A percentile compares a stretch with the other conserved stretches of the same genome.
Conservation (phyloP, 2,329 filamentous ascomycete species). For the Talaromyces sp. region DNA sequence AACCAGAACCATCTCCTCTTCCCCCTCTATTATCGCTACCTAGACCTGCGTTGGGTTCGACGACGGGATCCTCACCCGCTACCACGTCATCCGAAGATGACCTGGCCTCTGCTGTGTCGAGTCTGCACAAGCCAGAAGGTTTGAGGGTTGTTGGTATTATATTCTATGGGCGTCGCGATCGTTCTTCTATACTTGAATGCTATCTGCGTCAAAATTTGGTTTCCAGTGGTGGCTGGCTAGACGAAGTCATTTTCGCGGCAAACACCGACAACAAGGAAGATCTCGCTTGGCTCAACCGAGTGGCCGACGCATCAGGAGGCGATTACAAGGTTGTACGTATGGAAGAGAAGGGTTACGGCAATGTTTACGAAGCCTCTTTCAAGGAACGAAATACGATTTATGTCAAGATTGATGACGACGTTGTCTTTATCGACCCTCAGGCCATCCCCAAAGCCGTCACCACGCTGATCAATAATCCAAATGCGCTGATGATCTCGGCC, state of each 20-base stretch:
- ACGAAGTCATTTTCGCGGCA: conserved; percentile 17
- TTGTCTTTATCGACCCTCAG: conserved; percentile 15
- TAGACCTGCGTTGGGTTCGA: not conserved
- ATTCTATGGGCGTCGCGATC: conserved; percentile 17
- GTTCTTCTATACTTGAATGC: conserved; percentile 18
- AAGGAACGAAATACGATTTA: conserved; percentile 16
- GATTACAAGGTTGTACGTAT: conserved; percentile 16
- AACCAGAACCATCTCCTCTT: not conserved
- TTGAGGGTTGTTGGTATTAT: conserved; percentile 16
- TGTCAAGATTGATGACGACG: conserved; percentile 19
- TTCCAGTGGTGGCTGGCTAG: conserved; percentile 18
- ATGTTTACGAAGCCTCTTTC: conserved; percentile 18
- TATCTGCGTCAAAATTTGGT: conserved; percentile 17
- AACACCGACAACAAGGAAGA: conserved; percentile 16
- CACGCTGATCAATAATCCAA: conserved; percentile 15
- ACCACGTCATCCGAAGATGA: not conserved
- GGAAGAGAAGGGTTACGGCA: conserved; percentile 17
- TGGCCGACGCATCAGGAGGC: conserved; percentile 10
- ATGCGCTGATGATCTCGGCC: conserved; percentile 17
- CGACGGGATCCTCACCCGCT: not conserved
- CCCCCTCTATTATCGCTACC: not conserved
- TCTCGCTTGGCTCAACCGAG: conserved; percentile 15
- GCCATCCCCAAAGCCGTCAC: conserved; percentile 17
- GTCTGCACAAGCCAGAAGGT: conserved; percentile 11
- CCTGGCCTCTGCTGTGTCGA: conserved; percentile 3